Conservation (phyloP, 2,329 filamentous ascomycete genomes). For the Pseudocercospora ulei region DNA sequence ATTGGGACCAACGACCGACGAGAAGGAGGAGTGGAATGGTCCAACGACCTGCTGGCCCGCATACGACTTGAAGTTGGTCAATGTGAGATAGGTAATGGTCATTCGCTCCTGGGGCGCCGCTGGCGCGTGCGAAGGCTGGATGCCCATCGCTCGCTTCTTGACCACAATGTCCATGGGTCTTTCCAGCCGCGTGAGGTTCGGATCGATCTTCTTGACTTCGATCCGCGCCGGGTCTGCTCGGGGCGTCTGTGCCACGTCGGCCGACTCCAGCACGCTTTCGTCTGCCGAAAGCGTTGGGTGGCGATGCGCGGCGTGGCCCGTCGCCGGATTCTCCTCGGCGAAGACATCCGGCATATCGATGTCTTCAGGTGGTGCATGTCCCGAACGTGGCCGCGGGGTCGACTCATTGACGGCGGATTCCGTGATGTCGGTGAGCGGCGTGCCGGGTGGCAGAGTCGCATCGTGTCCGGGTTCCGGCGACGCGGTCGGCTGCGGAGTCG, state of each 20-base stretch:
- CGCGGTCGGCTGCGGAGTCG: constrained; percentile 44
- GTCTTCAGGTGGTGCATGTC: constrained; percentile 18
- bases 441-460: constrained; percentile 37
- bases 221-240: constrained; percentile 28
- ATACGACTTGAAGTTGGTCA: constrained; percentile 99
- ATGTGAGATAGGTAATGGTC: constrained; percentile 81
- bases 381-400: constrained; percentile 34
- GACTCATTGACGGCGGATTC: constrained; percentile 55
- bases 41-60: constrained; percentile 90
- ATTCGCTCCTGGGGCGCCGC: constrained; percentile 71
- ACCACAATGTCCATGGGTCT: constrained; percentile 89
- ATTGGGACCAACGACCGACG: constrained; percentile 93
- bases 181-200: constrained; percentile 69
- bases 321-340: constrained; percentile 20
- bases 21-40: constrained; percentile 93
- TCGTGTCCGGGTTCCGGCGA: constrained; percentile 30
- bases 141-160: constrained; percentile 64
- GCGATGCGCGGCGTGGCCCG: constrained; percentile 13
- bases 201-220: constrained; percentile 58
- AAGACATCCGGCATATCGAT: constrained; percentile 17
- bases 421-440: constrained; percentile 66
- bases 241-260: constrained; percentile 18
- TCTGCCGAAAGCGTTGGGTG: constrained; percentile 12
- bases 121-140: constrained; percentile 58
- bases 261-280: constrained; percentile 16